Evolutionary conservation across 2,329 filamentous ascomycete genomes (phyloP), one percentile per base, ranked within the genome.

Genomic region (Fusarium pseudoanthophilum): DNA sequence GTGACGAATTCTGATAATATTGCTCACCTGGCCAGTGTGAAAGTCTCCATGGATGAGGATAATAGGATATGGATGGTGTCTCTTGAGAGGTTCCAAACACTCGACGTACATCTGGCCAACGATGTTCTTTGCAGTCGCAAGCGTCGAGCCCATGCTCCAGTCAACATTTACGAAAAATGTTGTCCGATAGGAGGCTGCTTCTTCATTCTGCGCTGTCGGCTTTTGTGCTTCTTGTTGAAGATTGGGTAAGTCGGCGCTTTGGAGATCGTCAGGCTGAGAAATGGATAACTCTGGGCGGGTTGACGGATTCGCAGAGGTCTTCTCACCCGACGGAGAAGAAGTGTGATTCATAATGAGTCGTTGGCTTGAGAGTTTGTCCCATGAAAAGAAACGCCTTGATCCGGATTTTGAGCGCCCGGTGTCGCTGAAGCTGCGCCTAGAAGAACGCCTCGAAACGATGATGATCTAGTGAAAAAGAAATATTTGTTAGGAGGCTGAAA

Each of bases 91-190:
- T 32, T 80, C 74, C 3, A 80, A 64, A 4, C 67, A 59, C 62
- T 82, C 80, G 79, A 86, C 77, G 75, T 85, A 72, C 80, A 81
- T 82, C 48, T 79, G 77, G 1, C 79, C 79, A 15, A 75, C 71
- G 18, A 78, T 60, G 32, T 64, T 67, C 1, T 63, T 76, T 24
- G 64, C 69, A 4, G 70, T 68, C 2, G 65, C 60, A 10, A 73
- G 53, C 1, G 46, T 60, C 15, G 64, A 30, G 3, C 69, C 73
- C 53, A 72, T 39, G 1, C 68, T 63, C 74, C 78, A 78, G 43
- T 78, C 73, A 1, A 57, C 61, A 6, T 78, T 77, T 56, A 80
- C 73, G 45, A 69, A 80, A 46, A 80, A 80, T 3, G 75, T 78
- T 2, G 69, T 67, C 4, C 73, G 67, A 11, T 45, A 65, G 40